Evolutionary conservation across 2,329 filamentous ascomycete genomes (phyloP), one percentile per base, ranked within the genome.

Genomic region (Nigrospora sphaerica): DNA sequence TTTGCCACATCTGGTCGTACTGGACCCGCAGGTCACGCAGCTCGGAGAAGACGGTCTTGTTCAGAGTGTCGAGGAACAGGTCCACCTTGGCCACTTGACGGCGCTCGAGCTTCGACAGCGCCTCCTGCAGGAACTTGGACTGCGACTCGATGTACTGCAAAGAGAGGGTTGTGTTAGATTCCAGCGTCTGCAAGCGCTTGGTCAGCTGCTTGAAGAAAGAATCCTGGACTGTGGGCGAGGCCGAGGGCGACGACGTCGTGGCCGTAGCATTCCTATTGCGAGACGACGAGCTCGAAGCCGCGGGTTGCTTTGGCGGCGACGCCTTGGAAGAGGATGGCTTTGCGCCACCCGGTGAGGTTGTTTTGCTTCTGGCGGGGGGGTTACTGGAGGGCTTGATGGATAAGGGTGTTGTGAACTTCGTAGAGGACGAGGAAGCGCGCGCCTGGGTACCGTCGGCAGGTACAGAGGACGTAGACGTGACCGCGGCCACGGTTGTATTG

Each of bases 121-220:
- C 88, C 54, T 96, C 89, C 40, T 92, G 85, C 35, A 97, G 74
- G 51, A 95, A 89, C 42, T 83, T 85, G 4, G 92, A 96, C 63
- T 97, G 93, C 49, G 95, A 90, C 68, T 97, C 92, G 49, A 98
- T 95, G 60, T 98, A 98, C 58, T 95, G 88, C 10, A 97, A 73
- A 0, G 91, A 95, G 12, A 97, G 74, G 0, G 92, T 95, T 12
- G 91, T 89, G 62, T 97, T 98, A 14, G 88, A 81, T 65, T 98
- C 93, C 9, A 97, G 81, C 56, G 91, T 83, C 53, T 92, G 88
- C 5, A 98, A 76, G 1, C 93, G 87, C 65, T 97, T 97, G 52
- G 91, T 89, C 10, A 97, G 85, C 4, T 90, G 88, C 64, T 97
- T 97, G 77, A 96, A 98, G 67, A 98, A 97, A 2, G 88, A 93